Percentiles rank a stretch among this genome's conserved stretches.
Evolutionary conservation across 163 green algal species (phyloP).

Genomic region (Chloromonas sp.): DNA sequence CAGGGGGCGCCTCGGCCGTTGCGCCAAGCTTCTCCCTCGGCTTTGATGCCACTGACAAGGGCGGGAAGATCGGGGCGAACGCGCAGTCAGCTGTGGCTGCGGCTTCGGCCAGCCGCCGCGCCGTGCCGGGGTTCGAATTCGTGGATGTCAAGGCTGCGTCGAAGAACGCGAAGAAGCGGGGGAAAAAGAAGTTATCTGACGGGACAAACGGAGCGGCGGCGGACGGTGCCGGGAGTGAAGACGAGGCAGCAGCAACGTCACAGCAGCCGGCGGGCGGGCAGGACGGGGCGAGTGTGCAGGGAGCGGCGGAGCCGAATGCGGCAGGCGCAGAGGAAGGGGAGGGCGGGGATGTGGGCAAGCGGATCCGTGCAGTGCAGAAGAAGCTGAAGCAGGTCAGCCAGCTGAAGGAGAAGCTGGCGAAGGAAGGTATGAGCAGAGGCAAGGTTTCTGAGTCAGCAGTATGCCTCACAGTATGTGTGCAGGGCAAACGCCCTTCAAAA

Average conservation of each 20-base stretch:
- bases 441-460: no score
- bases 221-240: neutral
- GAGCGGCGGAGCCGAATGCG: neutral
- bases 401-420: conserved; percentile 50
- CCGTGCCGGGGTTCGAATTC: conserved; percentile 39
- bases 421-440: neutral
- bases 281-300: neutral
- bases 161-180: conserved; percentile 78
- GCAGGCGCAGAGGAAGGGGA: conserved; percentile 1
- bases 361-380: conserved; percentile 58
- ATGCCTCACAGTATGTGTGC: no score
- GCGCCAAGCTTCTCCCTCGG: conserved; percentile 63
- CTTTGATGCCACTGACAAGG: conserved; percentile 52
- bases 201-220: conserved; percentile 5
- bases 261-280: neutral
- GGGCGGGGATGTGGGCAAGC: conserved; percentile 23
- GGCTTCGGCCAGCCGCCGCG: neutral
- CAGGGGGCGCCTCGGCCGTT: conserved; percentile 10
- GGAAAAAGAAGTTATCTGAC: conserved; percentile 55
- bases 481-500: no score
- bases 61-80: neutral
- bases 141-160: conserved; percentile 54
- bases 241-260: neutral
- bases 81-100: neutral
- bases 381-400: conserved; percentile 64